phyloP scores from a whole-genome alignment of 2,329 filamentous ascomycete genomes.

The Fusarium tricinctum region DNA sequence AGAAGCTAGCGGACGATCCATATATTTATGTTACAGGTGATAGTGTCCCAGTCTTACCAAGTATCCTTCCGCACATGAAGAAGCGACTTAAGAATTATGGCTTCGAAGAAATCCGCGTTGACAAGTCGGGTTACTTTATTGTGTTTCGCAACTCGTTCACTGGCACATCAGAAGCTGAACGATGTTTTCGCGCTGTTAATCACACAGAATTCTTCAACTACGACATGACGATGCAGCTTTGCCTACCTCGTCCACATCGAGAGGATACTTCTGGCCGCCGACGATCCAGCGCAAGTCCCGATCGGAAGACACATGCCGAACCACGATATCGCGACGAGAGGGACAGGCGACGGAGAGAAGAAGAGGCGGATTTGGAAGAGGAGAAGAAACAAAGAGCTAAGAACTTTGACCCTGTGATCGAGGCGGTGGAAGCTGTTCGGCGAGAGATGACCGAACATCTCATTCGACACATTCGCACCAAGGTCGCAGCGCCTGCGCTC shows the following conservation, averaged over 20 bases:
- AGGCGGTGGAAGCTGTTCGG: constrained; percentile 83
- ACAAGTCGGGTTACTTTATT: constrained; percentile 90
- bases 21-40: constrained; percentile 92
- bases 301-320: constrained; percentile 48
- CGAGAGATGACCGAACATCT: constrained; percentile 88
- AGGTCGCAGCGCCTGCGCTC: constrained; percentile 85
- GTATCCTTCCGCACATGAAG: constrained; percentile 90
- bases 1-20: constrained; percentile 81
- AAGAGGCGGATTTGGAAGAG: constrained; percentile 86
- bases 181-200: constrained; percentile 84
- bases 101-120: constrained; percentile 85
- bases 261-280: constrained; percentile 47
- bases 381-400: constrained; percentile 90
- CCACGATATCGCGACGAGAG: constrained; percentile 67
- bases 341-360: constrained; percentile 76
- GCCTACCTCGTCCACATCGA: constrained; percentile 51
- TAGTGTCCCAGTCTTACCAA: constrained; percentile 87
- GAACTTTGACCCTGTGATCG: constrained; percentile 89
- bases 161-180: constrained; percentile 84
- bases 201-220: constrained; percentile 92
- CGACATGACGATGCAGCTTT: constrained; percentile 88
- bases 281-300: constrained; percentile 56
- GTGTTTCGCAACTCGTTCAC: constrained; percentile 84
- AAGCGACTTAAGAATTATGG: constrained; percentile 87
- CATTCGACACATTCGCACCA: constrained; percentile 88